A percentile compares a stretch with the other conserved stretches of the same genome.
Conservation (phyloP, 495 filamentous ascomycete species). For the Clohesyomyces aquaticus region DNA sequence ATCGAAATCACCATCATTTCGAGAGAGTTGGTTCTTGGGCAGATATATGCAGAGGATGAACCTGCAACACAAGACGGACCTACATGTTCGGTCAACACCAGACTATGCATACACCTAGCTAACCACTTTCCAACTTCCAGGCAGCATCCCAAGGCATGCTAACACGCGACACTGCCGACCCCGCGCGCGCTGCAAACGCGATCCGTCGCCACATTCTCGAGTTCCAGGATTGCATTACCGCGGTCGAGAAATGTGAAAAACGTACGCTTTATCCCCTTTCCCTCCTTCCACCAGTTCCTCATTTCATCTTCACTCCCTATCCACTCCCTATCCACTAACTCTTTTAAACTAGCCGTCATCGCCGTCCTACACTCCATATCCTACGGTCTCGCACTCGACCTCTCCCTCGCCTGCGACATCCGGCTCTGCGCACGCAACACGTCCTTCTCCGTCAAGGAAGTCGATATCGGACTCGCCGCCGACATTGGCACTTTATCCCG, state of each 20-base stretch:
- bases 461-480: constrained; percentile 92
- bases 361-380: constrained; percentile 79
- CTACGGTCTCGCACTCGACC: constrained; percentile 83
- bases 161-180: constrained; percentile 4
- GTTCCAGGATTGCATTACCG: constrained; percentile 77
- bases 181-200: constrained; percentile 56
- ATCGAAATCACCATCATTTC: neutral
- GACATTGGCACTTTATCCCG: constrained; percentile 88
- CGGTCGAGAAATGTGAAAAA: constrained; percentile 87
- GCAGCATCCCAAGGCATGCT: constrained; percentile 41
- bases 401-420: constrained; percentile 77
- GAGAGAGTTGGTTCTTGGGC: neutral
- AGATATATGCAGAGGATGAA: too few species aligned
- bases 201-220: constrained; percentile 69
- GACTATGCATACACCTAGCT: too few species aligned
- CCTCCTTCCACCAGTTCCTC: neutral
- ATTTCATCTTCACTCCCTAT: constrained; percentile 32
- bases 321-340: too few species aligned
- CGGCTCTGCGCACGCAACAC: constrained; percentile 68
- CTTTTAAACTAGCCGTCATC: constrained; percentile 81
- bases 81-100: too few species aligned
- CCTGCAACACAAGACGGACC: too few species aligned
- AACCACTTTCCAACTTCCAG: constrained; percentile 15
- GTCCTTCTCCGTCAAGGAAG: constrained; percentile 84
- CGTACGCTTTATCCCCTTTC: constrained; percentile 52